Evolutionary conservation across 352 stramenopile genomes (phyloP).

Genomic region (Pythium volutum): DNA sequence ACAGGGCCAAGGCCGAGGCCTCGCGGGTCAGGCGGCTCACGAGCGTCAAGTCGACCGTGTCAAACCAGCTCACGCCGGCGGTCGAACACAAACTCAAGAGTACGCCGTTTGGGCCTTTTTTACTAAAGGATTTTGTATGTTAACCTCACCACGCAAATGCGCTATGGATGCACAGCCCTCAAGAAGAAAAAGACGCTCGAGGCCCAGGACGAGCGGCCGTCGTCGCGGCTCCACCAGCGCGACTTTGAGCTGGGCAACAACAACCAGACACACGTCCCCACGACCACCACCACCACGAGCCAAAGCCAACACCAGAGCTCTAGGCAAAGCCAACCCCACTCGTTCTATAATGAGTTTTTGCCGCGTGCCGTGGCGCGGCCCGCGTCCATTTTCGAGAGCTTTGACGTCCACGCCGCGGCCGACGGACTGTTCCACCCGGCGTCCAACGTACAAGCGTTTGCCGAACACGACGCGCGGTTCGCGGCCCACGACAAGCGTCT

Average conservation of each 20-base stretch:
- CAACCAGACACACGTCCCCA: background rate
- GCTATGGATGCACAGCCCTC: no score
- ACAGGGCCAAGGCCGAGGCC: slow-evolving; percentile 66
- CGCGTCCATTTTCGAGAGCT: slow-evolving; percentile 49
- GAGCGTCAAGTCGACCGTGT: slow-evolving; percentile 71
- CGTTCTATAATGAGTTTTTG: slow-evolving; percentile 32
- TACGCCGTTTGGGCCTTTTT: no score
- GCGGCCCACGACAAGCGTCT: slow-evolving; percentile 20
- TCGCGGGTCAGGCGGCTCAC: slow-evolving; percentile 67
- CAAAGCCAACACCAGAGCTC: background rate
- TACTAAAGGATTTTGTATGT: no score
- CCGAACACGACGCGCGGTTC: slow-evolving; percentile 77
- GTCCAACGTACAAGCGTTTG: slow-evolving; percentile 71
- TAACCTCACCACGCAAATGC: no score
- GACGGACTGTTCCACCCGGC: slow-evolving; percentile 77
- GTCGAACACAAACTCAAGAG: slow-evolving; percentile 68
- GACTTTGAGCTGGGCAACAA: slow-evolving; percentile 19
- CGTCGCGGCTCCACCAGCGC: slow-evolving; percentile 26
- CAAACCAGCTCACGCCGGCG: slow-evolving; percentile 66
- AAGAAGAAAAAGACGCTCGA: slow-evolving; percentile 24
- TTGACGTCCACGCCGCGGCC: slow-evolving; percentile 55
- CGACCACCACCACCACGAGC: background rate
- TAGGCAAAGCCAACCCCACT: slow-evolving; percentile 5
- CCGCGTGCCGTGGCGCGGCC: slow-evolving; percentile 17
- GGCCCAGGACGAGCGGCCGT: slow-evolving; percentile 10